Evolutionary conservation across 495 filamentous ascomycete genomes (phyloP).

Genomic region (Lophiotrema nucula): DNA sequence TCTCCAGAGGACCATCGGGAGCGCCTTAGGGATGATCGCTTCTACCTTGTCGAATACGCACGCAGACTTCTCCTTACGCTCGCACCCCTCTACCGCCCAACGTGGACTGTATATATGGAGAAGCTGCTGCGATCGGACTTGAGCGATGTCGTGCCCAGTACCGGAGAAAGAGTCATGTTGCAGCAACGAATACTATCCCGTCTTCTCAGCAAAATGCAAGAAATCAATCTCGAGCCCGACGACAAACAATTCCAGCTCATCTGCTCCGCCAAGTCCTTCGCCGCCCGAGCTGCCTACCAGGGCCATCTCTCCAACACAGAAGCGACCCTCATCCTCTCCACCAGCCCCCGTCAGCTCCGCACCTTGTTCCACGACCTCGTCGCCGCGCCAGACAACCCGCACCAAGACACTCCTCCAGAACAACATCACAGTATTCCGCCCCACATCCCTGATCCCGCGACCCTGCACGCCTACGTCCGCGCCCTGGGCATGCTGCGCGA

Average conservation of each 20-base stretch:
- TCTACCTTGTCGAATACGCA: constrained; percentile 27
- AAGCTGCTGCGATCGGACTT: background rate
- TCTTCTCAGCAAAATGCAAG: constrained; percentile 12
- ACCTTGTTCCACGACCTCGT: constrained; percentile 19
- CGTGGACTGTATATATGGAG: constrained; percentile 28
- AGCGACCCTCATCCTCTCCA: background rate
- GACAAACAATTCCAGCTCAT: constrained; percentile 28
- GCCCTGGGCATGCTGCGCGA: constrained; percentile 39
- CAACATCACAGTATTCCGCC: background rate
- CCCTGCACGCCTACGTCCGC: constrained; percentile 43
- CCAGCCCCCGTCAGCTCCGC: constrained; percentile 2
- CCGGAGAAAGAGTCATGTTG: background rate
- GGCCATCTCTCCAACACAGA: background rate
- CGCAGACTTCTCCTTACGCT: constrained; percentile 10
- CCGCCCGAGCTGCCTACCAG: constrained; percentile 1
- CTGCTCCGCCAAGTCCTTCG: constrained; percentile 1
- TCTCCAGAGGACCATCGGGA: constrained; percentile 11
- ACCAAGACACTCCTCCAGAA: background rate
- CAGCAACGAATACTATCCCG: constrained; percentile 8
- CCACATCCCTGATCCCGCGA: constrained; percentile 21
- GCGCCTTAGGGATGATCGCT: constrained; percentile 13
- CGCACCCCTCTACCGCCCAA: constrained; percentile 8
- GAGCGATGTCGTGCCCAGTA: background rate
- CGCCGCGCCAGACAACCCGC: background rate
- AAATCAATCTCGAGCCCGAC: constrained; percentile 32